A percentile compares a stretch with the other conserved stretches of the same genome.
phyloP scores from a whole-genome alignment of 192 early-diverging fungal genomes.

The Haplosporangium gracile region DNA sequence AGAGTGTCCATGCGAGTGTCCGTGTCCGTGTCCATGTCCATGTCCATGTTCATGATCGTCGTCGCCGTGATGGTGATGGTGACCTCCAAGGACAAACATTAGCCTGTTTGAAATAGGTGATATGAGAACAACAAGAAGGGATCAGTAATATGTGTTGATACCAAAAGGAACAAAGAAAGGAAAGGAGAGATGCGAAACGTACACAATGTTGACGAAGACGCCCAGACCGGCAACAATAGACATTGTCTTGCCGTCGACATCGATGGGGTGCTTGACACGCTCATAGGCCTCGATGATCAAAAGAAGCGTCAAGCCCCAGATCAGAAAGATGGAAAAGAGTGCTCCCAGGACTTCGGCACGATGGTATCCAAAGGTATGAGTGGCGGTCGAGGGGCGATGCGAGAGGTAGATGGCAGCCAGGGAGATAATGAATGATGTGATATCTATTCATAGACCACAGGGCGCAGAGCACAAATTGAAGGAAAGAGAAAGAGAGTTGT shows the following conservation, averaged over 20 bases:
- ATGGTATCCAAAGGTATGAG: conserved; percentile 80
- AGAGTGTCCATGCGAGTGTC: conserved; percentile 60
- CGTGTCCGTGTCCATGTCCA: conserved; percentile 42
- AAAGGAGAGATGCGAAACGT: conserved; percentile 37
- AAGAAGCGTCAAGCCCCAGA: conserved; percentile 79
- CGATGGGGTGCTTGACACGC: conserved; percentile 70
- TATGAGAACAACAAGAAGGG: too few relatives aligned
- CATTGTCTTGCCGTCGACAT: conserved; percentile 80
- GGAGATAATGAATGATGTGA: conserved; percentile 52
- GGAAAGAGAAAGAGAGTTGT: background rate
- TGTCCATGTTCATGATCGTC: conserved; percentile 43
- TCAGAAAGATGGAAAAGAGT: conserved; percentile 78
- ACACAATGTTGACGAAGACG: conserved; percentile 81
- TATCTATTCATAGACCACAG: conserved; percentile 35
- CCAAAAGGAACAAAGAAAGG: conserved; percentile 41
- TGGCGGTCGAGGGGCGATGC: conserved; percentile 55
- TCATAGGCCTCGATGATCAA: conserved; percentile 81
- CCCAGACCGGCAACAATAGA: conserved; percentile 76
- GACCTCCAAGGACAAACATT: conserved; percentile 66
- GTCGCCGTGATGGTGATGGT: conserved; percentile 54
- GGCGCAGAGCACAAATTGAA: background rate
- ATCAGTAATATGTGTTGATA: background rate
- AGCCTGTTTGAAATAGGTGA: conserved; percentile 42
- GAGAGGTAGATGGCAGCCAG: conserved; percentile 55
- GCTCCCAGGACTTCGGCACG: conserved; percentile 87